A percentile compares a stretch with the other conserved stretches of the same genome.
These are phyloP conservation scores for Thermothielavioides terrestris DNA, from an alignment of 495 filamentous ascomycete genomes.

Conservation along the genomic window DNA sequence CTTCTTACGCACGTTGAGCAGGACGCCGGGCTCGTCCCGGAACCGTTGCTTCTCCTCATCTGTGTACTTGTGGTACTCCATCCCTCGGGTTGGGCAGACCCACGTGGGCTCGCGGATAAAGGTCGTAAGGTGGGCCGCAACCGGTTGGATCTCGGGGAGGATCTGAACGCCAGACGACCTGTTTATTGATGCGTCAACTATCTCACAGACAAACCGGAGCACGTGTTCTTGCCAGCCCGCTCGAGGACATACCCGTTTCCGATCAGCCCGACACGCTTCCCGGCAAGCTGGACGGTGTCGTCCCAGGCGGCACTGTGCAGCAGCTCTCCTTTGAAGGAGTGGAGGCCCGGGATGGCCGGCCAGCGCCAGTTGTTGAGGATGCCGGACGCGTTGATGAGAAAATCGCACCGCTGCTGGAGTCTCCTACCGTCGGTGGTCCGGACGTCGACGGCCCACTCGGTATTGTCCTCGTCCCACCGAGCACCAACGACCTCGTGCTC, in stretches of 20 bases:
- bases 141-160: slow-evolving; percentile 39
- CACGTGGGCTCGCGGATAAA: slow-evolving; percentile 52
- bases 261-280: slow-evolving; percentile 38
- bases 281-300: slow-evolving; percentile 30
- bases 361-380: not conserved
- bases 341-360: not conserved
- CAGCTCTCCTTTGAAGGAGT: not conserved
- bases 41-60: slow-evolving; percentile 28
- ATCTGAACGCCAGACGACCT: slow-evolving; percentile 43
- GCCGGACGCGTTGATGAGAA: not conserved
- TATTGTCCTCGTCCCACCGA: slow-evolving; percentile 23
- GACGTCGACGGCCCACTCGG: not conserved
- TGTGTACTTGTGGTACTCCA: not conserved
- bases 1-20: slow-evolving; percentile 18
- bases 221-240: too few relatives aligned
- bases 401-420: not conserved
- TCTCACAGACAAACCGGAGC: too few relatives aligned
- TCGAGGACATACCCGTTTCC: too few relatives aligned
- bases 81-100: slow-evolving; percentile 35
- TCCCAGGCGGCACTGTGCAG: not conserved
- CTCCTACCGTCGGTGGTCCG: not conserved
- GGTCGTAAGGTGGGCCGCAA: not conserved
- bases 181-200: too few relatives aligned
- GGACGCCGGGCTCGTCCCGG: slow-evolving; percentile 15
- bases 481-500: slow-evolving; percentile 23